Conservation (phyloP, 176 grass and related monocot genomes). For the Ananas comosus region DNA sequence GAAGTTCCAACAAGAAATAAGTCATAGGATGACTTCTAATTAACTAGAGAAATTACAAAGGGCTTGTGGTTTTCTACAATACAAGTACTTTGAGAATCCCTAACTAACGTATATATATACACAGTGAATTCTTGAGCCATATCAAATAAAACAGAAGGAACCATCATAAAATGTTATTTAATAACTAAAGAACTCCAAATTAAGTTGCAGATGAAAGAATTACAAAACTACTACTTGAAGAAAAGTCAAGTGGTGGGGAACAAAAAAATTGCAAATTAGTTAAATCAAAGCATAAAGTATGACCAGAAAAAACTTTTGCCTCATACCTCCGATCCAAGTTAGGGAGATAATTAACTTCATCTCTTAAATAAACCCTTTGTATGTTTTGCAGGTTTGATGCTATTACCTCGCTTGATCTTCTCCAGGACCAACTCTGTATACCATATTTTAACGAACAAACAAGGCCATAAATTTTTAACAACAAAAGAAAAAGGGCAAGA, state of each 20-base stretch:
- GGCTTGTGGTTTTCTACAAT: too few relatives aligned
- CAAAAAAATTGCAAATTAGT: background rate
- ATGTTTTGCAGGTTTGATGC: conserved; percentile 17
- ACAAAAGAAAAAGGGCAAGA: background rate
- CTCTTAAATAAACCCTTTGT: conserved; percentile 16
- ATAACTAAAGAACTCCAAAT: background rate
- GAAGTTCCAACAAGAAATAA: background rate
- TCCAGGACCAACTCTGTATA: conserved; percentile 5
- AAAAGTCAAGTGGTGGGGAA: background rate
- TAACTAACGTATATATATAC: too few relatives aligned
- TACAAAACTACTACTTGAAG: background rate
- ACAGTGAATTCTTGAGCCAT: background rate
- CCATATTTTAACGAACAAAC: conserved; percentile 1
- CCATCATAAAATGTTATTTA: background rate
- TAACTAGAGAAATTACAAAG: too few relatives aligned
- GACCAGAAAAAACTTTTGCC: background rate
- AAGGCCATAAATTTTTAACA: background rate
- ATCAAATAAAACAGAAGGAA: background rate
- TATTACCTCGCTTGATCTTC: conserved; percentile 23
- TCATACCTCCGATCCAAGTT: background rate
- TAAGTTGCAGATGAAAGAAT: background rate
- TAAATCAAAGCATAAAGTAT: background rate
- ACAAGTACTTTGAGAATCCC: too few relatives aligned
- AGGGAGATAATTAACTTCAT: background rate
- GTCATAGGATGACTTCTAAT: too few relatives aligned